A percentile compares a stretch with the other conserved stretches of the same genome.
Evolutionary conservation across 805 yeast species (phyloP).

Genomic region (Yarrowia sp.): DNA sequence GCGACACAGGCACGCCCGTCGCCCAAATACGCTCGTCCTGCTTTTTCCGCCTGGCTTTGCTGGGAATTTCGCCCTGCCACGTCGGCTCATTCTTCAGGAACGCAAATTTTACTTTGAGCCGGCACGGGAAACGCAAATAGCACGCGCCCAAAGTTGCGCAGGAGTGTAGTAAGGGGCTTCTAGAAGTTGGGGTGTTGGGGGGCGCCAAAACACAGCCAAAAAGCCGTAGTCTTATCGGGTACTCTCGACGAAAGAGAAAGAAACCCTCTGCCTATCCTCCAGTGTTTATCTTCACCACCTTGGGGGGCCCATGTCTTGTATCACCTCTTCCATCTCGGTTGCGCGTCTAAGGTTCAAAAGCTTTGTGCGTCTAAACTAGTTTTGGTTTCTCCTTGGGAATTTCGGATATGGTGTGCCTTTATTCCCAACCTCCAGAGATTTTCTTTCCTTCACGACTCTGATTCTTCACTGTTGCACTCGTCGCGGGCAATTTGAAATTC

Average conservation of each 20-base stretch:
- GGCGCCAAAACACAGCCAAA: neutral
- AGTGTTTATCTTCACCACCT: no score
- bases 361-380: constrained; percentile 33
- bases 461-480: constrained; percentile 28
- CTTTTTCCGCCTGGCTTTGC: neutral
- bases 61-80: constrained; percentile 15
- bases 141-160: constrained; percentile 39
- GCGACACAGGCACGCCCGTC: neutral
- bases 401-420: constrained; percentile 35
- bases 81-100: constrained; percentile 37
- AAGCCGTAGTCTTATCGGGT: no score
- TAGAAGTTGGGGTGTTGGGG: constrained; percentile 5
- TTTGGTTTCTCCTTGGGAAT: constrained; percentile 37
- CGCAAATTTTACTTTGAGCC: constrained; percentile 35
- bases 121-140: constrained; percentile 38
- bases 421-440: constrained; percentile 26
- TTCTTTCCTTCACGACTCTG: constrained; percentile 34
- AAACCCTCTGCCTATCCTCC: no score
- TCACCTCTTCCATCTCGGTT: constrained; percentile 28
- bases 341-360: constrained; percentile 32
- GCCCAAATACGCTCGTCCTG: neutral
- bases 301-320: neutral
- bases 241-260: no score
- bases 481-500: constrained; percentile 36
- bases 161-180: constrained; percentile 29